These are phyloP conservation scores for Saccharum spontaneum DNA, from an alignment of 176 grass and related monocot genomes.

Conservation along the genomic window DNA sequence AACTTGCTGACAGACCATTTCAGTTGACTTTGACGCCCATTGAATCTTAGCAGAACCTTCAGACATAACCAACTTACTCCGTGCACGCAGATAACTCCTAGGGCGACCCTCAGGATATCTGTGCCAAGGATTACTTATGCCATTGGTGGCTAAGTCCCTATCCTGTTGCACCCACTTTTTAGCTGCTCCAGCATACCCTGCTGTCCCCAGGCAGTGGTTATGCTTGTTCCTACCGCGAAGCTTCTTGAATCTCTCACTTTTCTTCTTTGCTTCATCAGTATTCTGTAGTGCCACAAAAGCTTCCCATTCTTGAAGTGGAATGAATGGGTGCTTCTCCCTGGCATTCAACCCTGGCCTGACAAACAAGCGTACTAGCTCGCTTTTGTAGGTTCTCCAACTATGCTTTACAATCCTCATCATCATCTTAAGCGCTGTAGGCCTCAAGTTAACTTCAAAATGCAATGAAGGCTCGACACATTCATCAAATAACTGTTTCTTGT, in stretches of 20 bases:
- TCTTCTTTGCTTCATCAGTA: too few species aligned
- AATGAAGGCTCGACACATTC: background rate
- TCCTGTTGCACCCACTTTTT: background rate
- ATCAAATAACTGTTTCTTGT: too few species aligned
- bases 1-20: background rate
- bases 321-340: background rate
- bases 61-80: background rate
- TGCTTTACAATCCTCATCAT: background rate
- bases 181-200: background rate
- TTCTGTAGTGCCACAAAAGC: background rate
- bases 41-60: background rate
- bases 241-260: background rate
- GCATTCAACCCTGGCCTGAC: background rate
- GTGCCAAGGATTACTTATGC: background rate
- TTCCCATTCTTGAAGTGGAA: background rate
- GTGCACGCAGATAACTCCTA: background rate
- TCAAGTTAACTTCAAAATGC: background rate
- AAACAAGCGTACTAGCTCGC: background rate
- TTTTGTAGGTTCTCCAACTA: background rate
- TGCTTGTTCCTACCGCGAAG: background rate
- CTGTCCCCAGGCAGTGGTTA: background rate
- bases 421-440: accelerated
- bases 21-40: background rate
- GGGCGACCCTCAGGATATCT: background rate
- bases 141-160: background rate